These are phyloP conservation scores for Pichia membranifaciens DNA, from an alignment of 805 yeast genomes.

Conservation along the genomic window DNA sequence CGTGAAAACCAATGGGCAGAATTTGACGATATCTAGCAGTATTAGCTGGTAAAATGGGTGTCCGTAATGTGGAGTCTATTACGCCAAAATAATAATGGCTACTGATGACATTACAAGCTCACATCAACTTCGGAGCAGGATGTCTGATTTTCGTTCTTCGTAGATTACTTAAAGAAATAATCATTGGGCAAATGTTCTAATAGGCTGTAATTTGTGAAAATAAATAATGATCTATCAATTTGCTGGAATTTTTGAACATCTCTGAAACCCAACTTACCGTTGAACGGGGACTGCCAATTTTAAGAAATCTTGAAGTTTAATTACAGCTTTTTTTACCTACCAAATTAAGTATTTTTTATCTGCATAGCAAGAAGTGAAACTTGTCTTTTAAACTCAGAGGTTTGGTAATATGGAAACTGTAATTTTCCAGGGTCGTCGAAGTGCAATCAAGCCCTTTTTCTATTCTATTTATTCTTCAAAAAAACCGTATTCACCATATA, in stretches of 20 bases:
- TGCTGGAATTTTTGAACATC: background rate
- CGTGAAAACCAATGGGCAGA: conserved; percentile 56
- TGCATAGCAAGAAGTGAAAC: too few relatives aligned
- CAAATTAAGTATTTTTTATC: too few relatives aligned
- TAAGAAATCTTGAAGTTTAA: background rate
- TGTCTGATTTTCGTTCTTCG: conserved; percentile 67
- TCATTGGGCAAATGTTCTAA: conserved; percentile 68
- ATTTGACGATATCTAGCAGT: conserved; percentile 54
- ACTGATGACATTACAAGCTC: conserved; percentile 53
- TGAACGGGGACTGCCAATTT: conserved; percentile 1
- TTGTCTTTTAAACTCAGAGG: too few relatives aligned
- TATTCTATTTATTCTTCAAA: background rate
- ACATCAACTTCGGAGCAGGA: conserved; percentile 49
- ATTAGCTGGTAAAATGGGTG: conserved; percentile 24
- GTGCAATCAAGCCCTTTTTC: too few relatives aligned
- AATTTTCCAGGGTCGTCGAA: too few relatives aligned
- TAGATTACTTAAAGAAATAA: conserved; percentile 70
- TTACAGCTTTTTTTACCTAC: background rate
- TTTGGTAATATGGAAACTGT: too few relatives aligned
- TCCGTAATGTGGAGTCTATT: conserved; percentile 76
- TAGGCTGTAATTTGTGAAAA: conserved; percentile 59
- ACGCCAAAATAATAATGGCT: conserved; percentile 65
- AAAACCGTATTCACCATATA: background rate
- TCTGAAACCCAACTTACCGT: background rate
- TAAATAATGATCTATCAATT: conserved; percentile 53